Percentiles rank a stretch among this genome's conserved stretches.
These are phyloP conservation scores for Coniochaeta prunicola DNA, from an alignment of 2,329 filamentous ascomycete genomes.

Conservation along the genomic window DNA sequence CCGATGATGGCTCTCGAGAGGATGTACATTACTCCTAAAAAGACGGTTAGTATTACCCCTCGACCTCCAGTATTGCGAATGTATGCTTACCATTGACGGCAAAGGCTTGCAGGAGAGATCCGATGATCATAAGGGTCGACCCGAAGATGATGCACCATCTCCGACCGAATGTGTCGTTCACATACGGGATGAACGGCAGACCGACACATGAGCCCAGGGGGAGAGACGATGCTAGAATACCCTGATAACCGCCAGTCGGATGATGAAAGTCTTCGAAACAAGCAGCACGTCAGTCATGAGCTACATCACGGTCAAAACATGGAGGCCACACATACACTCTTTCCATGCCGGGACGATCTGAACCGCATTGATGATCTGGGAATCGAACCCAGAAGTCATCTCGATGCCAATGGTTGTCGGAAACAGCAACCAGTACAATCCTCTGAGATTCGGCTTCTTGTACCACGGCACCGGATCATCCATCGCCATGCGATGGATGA, in stretches of 20 bases:
- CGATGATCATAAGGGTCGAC: slow-evolving; percentile 43
- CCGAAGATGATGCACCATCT: slow-evolving; percentile 45
- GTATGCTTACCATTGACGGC: slow-evolving; percentile 29
- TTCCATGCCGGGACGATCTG: slow-evolving; percentile 28
- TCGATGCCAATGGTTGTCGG: slow-evolving; percentile 53
- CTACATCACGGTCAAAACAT: background rate
- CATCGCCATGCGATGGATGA: slow-evolving; percentile 33
- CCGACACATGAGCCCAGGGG: slow-evolving; percentile 43
- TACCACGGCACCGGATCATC: slow-evolving; percentile 40
- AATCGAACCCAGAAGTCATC: slow-evolving; percentile 51
- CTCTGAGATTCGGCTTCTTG: slow-evolving; percentile 46
- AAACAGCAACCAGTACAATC: slow-evolving; percentile 47
- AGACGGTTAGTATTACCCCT: background rate
- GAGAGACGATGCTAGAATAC: slow-evolving; percentile 44
- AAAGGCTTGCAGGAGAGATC: slow-evolving; percentile 44
- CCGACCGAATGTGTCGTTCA: slow-evolving; percentile 43
- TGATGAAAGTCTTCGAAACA: slow-evolving; percentile 18
- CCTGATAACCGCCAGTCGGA: slow-evolving; percentile 24
- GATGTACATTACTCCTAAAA: slow-evolving; percentile 45
- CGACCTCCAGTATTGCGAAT: background rate
- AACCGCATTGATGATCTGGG: slow-evolving; percentile 31
- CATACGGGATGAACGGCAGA: slow-evolving; percentile 41
- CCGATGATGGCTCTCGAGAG: slow-evolving; percentile 53
- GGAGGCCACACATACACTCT: slow-evolving; percentile 18
- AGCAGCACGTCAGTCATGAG: background rate